Conservation (phyloP, 306 rosid species). For the Citrullus mucosospermus region DNA sequence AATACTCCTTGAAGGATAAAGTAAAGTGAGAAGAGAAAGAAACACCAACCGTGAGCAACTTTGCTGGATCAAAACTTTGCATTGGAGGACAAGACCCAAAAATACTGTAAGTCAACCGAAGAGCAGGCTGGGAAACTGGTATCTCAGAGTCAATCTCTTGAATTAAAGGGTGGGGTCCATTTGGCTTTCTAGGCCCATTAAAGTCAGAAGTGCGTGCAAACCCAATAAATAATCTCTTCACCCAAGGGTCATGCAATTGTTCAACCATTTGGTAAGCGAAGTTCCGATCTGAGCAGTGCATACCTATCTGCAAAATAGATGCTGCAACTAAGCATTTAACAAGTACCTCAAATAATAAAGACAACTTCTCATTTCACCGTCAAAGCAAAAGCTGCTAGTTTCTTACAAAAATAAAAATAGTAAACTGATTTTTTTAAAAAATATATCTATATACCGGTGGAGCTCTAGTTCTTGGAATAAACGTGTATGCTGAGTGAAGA, state of each 20-base stretch:
- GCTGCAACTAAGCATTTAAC: not conserved
- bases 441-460: conserved; percentile 59
- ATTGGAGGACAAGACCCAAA: conserved; percentile 93
- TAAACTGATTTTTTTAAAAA: conserved; percentile 3
- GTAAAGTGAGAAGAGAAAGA: conserved; percentile 3
- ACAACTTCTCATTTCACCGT: not conserved
- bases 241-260: conserved; percentile 81
- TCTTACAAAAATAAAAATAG: not conserved
- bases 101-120: conserved; percentile 66
- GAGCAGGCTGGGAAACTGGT: conserved; percentile 75
- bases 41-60: conserved; percentile 77
- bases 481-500: conserved; percentile 76
- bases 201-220: conserved; percentile 85
- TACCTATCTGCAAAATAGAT: conserved; percentile 49
- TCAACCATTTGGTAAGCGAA: conserved; percentile 67
- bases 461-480: conserved; percentile 80
- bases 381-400: not conserved
- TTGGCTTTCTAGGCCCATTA: conserved; percentile 85
- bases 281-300: conserved; percentile 71
- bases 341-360: conserved; percentile 3
- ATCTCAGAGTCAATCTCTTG: conserved; percentile 78
- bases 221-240: conserved; percentile 80
- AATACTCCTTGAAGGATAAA: not conserved
- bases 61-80: conserved; percentile 96
- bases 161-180: conserved; percentile 58